These are phyloP conservation scores for Exophiala sp. DNA, from an alignment of 2,329 filamentous ascomycete species.

Conservation along the genomic window DNA sequence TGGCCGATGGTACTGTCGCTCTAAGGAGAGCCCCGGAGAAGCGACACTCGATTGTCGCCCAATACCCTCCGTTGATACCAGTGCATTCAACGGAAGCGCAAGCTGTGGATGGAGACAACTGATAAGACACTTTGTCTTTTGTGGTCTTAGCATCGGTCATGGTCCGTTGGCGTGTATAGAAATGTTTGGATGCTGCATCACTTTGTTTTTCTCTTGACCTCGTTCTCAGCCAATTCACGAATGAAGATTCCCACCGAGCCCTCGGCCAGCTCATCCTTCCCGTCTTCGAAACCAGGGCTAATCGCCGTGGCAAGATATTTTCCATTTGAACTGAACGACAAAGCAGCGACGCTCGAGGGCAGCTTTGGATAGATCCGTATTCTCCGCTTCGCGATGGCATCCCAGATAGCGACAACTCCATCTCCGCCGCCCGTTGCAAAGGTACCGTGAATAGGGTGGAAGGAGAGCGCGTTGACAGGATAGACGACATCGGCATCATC, in stretches of 20 bases:
- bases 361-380: constrained; percentile 86
- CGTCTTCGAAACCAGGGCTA: constrained; percentile 83
- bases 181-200: constrained; percentile 46
- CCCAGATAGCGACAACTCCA: constrained; percentile 87
- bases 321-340: constrained; percentile 72
- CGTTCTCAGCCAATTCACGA: constrained; percentile 75
- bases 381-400: constrained; percentile 81
- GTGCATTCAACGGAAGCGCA: constrained; percentile 14
- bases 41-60: constrained; percentile 22
- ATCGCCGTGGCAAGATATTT: constrained; percentile 71
- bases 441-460: constrained; percentile 74
- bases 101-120: constrained; percentile 1
- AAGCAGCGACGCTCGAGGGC: constrained; percentile 66
- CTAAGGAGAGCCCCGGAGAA: constrained; percentile 42
- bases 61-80: constrained; percentile 26
- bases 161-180: not conserved
- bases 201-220: constrained; percentile 76
- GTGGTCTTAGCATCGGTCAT: not conserved
- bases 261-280: constrained; percentile 66
- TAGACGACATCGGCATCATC: constrained; percentile 75
- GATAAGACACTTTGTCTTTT: constrained; percentile 4
- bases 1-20: constrained; percentile 66
- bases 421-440: constrained; percentile 89
- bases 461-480: constrained; percentile 82
- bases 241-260: constrained; percentile 72